A percentile compares a stretch with the other conserved stretches of the same genome.
Evolutionary conservation across 495 filamentous ascomycete species (phyloP).

Genomic region (Neurospora sp.): DNA sequence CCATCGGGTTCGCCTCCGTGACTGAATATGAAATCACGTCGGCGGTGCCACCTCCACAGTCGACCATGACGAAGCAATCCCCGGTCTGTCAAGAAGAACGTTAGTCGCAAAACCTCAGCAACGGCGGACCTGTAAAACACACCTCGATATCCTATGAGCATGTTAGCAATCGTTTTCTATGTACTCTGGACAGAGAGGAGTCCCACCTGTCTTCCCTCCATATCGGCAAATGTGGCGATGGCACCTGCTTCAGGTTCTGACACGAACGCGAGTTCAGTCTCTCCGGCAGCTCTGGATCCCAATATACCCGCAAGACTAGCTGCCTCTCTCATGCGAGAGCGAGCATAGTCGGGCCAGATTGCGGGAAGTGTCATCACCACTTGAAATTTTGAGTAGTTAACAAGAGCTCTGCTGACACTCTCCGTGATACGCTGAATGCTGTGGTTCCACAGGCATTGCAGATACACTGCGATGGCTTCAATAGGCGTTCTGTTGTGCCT

Average conservation of each 20-base stretch:
- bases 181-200: no score
- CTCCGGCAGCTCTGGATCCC: neutral
- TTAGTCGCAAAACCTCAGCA: no score
- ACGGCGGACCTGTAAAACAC: no score
- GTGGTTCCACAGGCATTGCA: slow-evolving; percentile 18
- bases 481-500: slow-evolving; percentile 6
- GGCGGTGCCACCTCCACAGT: slow-evolving; percentile 17
- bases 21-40: slow-evolving; percentile 15
- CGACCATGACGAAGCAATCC: slow-evolving; percentile 13
- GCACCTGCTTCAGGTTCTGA: slow-evolving; percentile 23
- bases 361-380: slow-evolving; percentile 21
- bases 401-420: slow-evolving; percentile 1
- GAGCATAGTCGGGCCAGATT: slow-evolving; percentile 19
- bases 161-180: no score
- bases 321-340: slow-evolving; percentile 10
- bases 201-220: slow-evolving; percentile 3
- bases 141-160: no score
- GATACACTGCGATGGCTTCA: slow-evolving; percentile 14
- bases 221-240: slow-evolving; percentile 8
- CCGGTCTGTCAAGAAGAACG: neutral
- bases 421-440: slow-evolving; percentile 2
- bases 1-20: neutral
- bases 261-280: slow-evolving; percentile 10
- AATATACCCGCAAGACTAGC: slow-evolving; percentile 14
- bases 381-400: slow-evolving; percentile 8